Evolutionary conservation across 148 eudicot genomes (phyloP).

Genomic region (Chenopodium quinoa): DNA sequence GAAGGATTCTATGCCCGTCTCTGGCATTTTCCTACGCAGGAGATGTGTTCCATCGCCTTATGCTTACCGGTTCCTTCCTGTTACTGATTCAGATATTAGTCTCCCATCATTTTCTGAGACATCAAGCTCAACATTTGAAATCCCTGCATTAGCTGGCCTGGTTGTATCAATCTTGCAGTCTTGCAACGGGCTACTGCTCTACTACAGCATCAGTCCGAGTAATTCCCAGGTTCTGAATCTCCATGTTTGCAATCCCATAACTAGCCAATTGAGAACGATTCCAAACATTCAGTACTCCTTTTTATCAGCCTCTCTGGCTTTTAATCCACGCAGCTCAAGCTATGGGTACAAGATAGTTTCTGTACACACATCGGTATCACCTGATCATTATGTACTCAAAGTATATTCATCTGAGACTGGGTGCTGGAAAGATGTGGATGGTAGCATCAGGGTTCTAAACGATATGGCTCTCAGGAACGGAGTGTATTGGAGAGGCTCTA

Average conservation of each 20-base stretch:
- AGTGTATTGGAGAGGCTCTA: neutral
- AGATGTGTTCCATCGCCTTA: neutral
- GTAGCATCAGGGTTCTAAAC: neutral
- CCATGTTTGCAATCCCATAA: constrained; percentile 2
- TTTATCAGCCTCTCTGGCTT: neutral
- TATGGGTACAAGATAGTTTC: neutral
- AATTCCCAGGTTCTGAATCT: neutral
- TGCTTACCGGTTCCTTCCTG: neutral
- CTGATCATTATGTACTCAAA: neutral
- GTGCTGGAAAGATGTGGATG: constrained; percentile 3
- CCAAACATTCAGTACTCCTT: neutral
- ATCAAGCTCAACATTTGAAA: neutral
- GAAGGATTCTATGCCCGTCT: neutral
- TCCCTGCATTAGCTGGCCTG: neutral
- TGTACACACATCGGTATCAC: neutral
- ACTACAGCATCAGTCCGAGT: neutral
- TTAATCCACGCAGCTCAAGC: neutral
- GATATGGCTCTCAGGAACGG: neutral
- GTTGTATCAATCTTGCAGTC: neutral
- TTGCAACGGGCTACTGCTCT: neutral
- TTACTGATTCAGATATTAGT: neutral
- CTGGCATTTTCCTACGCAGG: neutral
- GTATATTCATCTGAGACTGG: neutral
- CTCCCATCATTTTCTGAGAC: neutral
- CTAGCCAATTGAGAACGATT: neutral